Base-by-base conservation (phyloP, 2,329 filamentous ascomycete genomes). In the Ilyonectria mors-panacis region DNA sequence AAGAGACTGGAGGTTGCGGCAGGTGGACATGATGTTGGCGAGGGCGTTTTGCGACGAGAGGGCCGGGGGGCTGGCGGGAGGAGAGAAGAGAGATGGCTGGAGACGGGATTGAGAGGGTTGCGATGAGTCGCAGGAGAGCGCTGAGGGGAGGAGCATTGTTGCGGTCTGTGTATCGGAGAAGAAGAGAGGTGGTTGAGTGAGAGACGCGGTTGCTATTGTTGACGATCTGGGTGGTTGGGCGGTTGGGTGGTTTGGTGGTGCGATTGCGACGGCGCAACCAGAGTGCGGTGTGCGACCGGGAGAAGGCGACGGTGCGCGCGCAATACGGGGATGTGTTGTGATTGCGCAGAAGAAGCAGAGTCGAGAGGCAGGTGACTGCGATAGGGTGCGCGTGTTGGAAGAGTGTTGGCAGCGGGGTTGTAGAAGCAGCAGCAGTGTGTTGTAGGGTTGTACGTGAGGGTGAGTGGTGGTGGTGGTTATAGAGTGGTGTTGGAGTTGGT, bases 1-100 rank as follows among this genome's bases (percentile, higher is more conserved):
- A 74, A 91, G 87, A 2, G 86, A 86, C 75, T 91, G 89, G 0
- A 91, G 85, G 6, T 86, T 87, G 77, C 87, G 88, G 77, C 89
- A 91, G 53, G 88, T 87, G 67, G 82, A 85, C 78, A 89, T 86
- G 75, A 91, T 85, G 79, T 86, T 87, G 76, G 82, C 83, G 71
- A 89, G 80, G 21, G 86, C 80, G 58, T 80, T 80, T 67, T 85
- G 81, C 23, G 85, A 78, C 44, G 83, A 84, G 51, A 81, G 74
- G 33, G 83, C 81, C 6, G 86, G 85, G 60, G 88, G 87, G 78
- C 87, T 87, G 73, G 88, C 83, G 61, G 89, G 89, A 56, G 89
- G 89, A 59, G 89, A 90, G 68, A 86, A 85, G 78, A 90, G 71
- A 85, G 75, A 87, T 82, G 50, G 85, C 77, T 85, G 84, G 6